Percentiles rank a stretch among this genome's conserved stretches.
Evolutionary conservation across 306 rosid genomes (phyloP).

Genomic region (Astragalus glycyphyllos): DNA sequence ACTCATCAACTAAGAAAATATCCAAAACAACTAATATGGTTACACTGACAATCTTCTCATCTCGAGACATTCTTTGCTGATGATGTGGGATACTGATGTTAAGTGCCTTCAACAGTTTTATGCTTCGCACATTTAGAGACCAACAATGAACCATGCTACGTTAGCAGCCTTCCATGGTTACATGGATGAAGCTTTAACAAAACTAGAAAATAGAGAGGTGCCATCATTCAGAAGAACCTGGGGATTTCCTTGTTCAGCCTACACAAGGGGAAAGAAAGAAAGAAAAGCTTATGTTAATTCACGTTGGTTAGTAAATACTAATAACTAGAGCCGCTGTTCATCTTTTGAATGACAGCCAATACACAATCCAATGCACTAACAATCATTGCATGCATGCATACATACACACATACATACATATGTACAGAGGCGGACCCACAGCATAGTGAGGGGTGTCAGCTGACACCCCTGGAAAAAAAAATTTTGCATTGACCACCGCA

Average conservation of each 20-base stretch:
- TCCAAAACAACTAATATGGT: no score
- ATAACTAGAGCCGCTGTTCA: neutral
- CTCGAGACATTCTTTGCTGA: no score
- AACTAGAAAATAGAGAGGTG: slow-evolving; percentile 69
- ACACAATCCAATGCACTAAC: slow-evolving; percentile 8
- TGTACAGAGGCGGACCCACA: no score
- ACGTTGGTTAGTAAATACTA: slow-evolving; percentile 5
- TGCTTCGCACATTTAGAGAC: neutral
- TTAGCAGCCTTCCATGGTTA: slow-evolving; percentile 40
- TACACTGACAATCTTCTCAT: no score
- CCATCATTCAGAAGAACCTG: slow-evolving; percentile 63
- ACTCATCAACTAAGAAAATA: no score
- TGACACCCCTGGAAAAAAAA: no score
- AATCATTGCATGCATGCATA: neutral
- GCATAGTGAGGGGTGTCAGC: no score
- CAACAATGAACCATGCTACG: slow-evolving; percentile 9
- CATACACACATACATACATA: neutral
- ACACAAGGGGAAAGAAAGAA: neutral
- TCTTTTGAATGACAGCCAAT: slow-evolving; percentile 27
- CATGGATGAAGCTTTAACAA: slow-evolving; percentile 78
- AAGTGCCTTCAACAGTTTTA: no score
- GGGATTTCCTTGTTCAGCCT: slow-evolving; percentile 91
- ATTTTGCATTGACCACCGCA: no score
- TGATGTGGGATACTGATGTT: no score
- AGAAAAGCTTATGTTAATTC: slow-evolving; percentile 23